Base-by-base conservation (phyloP, 192 early-diverging fungal genomes). In the Entomortierella lignicola region DNA sequence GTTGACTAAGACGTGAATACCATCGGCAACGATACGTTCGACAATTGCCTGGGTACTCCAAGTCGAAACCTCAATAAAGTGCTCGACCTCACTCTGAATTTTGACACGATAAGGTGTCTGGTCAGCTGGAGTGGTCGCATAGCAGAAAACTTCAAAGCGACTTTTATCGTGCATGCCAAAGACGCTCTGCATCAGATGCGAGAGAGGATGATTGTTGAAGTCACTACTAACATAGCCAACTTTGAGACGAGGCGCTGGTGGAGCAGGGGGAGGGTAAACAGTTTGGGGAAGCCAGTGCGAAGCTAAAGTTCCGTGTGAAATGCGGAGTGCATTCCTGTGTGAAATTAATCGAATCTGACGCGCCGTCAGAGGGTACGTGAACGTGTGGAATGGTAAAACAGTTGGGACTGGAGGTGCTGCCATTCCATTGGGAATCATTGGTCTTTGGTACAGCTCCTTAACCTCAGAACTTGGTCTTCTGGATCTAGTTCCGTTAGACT, bases 131-230 rank as follows among this genome's bases (percentile, higher is more conserved):
- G 94, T 93, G 6, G 95, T 92, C 0, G 95, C 89, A 64, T 98
- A 98, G 80, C 95, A 95, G 64, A 82, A 91, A 17, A 97, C 86
- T 42, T 88, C 84, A 74, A 93, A 95, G 4, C 83, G 85, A 21
- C 48, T 61, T 47, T 89, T 88, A 77, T 96, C 89, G 81, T 98
- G 96, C 85, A 98, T 85, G 17, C 92, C 94, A 89, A 97, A 98
- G 18, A 97, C 94, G 8, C 93, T 95, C 85, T 96, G 94, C 95
- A 96, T 96, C 72, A 98, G 83, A 73, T 97, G 95, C 31, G 95
- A 88, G 32, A 97, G 75, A 11, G 96, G 96, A 69, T 98, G 96
- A 80, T 97, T 94, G 83, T 92, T 95, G 59, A 98, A 96, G 71
- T 98, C 96, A 7, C 94, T 96, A 27, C 92, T 94, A 18, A 98